Evolutionary conservation across 179 eudicot genomes (phyloP), one percentile per base, ranked within the genome.

Genomic region (Silene coronaria): DNA sequence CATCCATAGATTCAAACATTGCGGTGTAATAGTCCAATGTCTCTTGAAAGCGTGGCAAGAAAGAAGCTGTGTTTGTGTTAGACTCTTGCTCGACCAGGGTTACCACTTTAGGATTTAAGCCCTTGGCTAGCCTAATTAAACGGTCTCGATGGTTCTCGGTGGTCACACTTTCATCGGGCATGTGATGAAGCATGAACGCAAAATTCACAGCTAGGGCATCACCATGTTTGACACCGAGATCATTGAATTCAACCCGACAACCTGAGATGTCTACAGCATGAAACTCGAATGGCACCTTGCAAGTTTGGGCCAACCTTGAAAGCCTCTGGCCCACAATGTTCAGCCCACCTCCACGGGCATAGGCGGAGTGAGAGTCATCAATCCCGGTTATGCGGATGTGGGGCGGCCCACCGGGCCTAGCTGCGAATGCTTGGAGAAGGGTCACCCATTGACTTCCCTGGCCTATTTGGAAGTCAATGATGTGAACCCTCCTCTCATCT

Each of bases 361-460:
- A 86, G 3, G 92, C 91, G 16, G 98, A 91, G 9, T 83, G 76
- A 16, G 88, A 81, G 69, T 92, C 96, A 10, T 94, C 96, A 0
- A 94, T 83, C 12, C 94, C 98, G 0, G 97, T 94, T 76, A 94
- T 85, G 17, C 97, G 86, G 65, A 94, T 90, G 26, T 80, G 91
- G n/a, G 98, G 98, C 5, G 98, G 89, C 42, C 98, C 98, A n/a
- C 98, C 92, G 2, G 96, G 98, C 27, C 98, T 85, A 23, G 86
- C 88, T 5, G 98, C 97, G 57, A 94, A 90, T 38, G 98, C 98
- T 55, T 92, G 97, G 73, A 94, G 87, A 14, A 94, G 85, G 23
- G 98, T 86, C 46, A 94, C 84, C 98, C 98, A 94, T 36, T 94
- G 98, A 74, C 89, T 92, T 66, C 98, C 98, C 65, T 92, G 97